Conservation (phyloP, 441 rosid genomes). For the Croton laevigatus region DNA sequence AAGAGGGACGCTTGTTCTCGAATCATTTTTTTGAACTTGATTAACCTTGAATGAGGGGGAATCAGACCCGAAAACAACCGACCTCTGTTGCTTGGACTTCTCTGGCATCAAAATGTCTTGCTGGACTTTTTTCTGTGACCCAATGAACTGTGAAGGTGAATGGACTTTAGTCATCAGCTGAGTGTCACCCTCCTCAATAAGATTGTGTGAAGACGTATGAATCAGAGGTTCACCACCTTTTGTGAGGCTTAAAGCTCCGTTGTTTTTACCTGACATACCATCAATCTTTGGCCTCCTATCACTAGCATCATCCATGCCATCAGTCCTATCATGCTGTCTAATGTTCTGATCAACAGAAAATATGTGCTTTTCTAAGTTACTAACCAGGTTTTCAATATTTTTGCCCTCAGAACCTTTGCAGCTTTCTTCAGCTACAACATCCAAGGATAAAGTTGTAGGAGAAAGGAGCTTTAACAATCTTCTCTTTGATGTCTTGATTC, state of each 20-base stretch:
- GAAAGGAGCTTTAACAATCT: slow-evolving; percentile 38
- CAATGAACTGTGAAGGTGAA: slow-evolving; percentile 28
- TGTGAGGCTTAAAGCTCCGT: slow-evolving; percentile 20
- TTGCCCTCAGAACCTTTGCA: slow-evolving; percentile 18
- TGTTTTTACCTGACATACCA: slow-evolving; percentile 30
- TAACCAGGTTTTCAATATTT: slow-evolving; percentile 28
- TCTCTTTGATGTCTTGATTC: slow-evolving; percentile 49
- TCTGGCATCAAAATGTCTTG: slow-evolving; percentile 21
- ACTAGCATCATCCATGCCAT: slow-evolving; percentile 17
- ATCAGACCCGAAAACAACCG: slow-evolving; percentile 22
- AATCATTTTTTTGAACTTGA: slow-evolving; percentile 25
- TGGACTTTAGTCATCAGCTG: slow-evolving; percentile 22
- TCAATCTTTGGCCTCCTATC: slow-evolving; percentile 20
- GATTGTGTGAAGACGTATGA: slow-evolving; percentile 16
- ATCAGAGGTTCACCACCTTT: slow-evolving; percentile 24
- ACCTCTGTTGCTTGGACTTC: slow-evolving; percentile 18
- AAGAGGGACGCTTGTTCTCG: slow-evolving; percentile 24
- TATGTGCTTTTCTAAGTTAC: slow-evolving; percentile 44
- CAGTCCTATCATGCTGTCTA: slow-evolving; percentile 16
- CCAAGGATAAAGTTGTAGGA: slow-evolving; percentile 35
- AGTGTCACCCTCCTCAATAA: slow-evolving; percentile 29
- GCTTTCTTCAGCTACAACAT: slow-evolving; percentile 32
- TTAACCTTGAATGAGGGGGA: slow-evolving; percentile 22
- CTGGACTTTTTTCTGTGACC: slow-evolving; percentile 29
- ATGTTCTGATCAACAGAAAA: slow-evolving; percentile 31